Base-by-base conservation (phyloP, 2,329 filamentous ascomycete genomes). In the Ophidiomyces ophidiicola region DNA sequence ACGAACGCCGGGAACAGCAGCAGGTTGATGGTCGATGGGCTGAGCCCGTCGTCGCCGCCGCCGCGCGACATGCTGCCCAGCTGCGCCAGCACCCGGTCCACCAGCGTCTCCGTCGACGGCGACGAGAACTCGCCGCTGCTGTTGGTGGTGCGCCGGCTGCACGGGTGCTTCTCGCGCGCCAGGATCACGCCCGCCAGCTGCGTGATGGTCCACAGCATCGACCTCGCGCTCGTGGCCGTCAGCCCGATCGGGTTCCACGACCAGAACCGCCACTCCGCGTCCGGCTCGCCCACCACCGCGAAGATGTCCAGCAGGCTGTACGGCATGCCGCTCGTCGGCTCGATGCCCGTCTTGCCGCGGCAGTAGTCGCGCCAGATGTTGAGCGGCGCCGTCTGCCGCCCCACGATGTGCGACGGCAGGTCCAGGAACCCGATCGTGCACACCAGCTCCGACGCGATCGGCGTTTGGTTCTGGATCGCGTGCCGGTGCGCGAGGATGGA, bases 321-420 rank as follows among this genome's bases (percentile, higher is more conserved):
- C 6, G 43, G 43, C 6, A 45, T 42, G 4, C 37, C 34, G 39
- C 43, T 42, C 14, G 37, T 29, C 5, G 39, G 32, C 19, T 45
- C 43, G 12, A 38, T 45, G 12, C 43, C 43, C 11, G 18, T 10
- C 21, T 40, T 45, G 6, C 43, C 43, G 17, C 43, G 39, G 24
- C 43, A 45, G 24, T 45, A 45, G 30, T 45, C 43, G 4, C 43
- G 39, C 43, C 43, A 45, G 15, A 45, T 45, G 23, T 45, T 34
- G 5, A 45, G 28, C n/a, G 39, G 24, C 6, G 34, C 32, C 5
- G 43, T 39, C 17, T 42, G 31, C 4, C 43, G 39, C 6, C 43
- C 43, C 10, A 45, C 25, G 20, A 42, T 37, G 15, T 45, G 43
- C 7, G 43, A 42, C 7, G 43, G 39, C 20, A 45, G 31, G 19